Conservation (phyloP, 1,284 basidiomycete genomes). For the Malassezia pachydermatis region DNA sequence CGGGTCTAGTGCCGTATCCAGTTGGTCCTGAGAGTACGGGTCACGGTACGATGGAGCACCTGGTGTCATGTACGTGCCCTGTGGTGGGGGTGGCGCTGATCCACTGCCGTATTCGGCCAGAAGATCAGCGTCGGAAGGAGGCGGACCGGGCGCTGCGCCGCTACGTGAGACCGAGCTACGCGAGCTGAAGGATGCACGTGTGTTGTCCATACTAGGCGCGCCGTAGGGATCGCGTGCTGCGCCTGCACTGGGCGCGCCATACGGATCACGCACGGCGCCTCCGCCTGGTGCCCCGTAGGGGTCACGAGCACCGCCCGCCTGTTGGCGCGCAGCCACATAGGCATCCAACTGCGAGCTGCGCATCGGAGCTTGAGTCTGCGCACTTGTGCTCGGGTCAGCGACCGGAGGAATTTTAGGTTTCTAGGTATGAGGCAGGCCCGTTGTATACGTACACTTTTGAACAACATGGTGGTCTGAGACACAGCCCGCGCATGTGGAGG, state of each 20-base stretch:
- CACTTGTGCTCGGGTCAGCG: neutral
- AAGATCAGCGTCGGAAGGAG: constrained; percentile 27
- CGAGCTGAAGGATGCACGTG: neutral
- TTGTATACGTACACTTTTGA: constrained; percentile 9
- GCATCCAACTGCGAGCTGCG: constrained; percentile 1
- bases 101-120: constrained; percentile 43
- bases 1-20: constrained; percentile 51
- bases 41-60: constrained; percentile 9
- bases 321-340: neutral
- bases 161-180: too few species aligned
- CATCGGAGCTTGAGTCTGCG: neutral
- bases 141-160: neutral
- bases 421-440: neutral
- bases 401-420: constrained; percentile 13
- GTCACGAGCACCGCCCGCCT: neutral
- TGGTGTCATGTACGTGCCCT: constrained; percentile 49
- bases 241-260: too few species aligned
- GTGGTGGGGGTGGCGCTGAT: neutral
- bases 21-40: neutral
- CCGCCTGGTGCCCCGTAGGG: neutral
- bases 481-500: constrained; percentile 1
- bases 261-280: too few species aligned
- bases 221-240: too few species aligned
- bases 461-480: constrained; percentile 8
- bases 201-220: too few species aligned